Percentiles rank a stretch among this genome's conserved stretches.
These are phyloP conservation scores for Backusella macrospora DNA, from an alignment of 192 early-diverging fungal species.

Conservation along the genomic window DNA sequence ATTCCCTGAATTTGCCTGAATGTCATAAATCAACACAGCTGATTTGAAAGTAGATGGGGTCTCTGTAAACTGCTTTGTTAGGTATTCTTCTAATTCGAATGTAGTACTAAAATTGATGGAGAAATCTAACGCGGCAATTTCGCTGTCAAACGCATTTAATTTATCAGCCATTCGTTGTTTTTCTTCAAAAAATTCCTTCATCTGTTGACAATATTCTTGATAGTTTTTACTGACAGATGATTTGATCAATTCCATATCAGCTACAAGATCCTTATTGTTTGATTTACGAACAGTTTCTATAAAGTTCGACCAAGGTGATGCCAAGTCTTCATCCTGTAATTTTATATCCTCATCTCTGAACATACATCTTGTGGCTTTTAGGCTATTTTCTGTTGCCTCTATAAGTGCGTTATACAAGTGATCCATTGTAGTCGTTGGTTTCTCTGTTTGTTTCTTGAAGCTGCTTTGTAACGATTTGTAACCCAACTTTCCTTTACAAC, in stretches of 20 bases:
- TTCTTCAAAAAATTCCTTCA: neutral
- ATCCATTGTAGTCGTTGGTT: constrained; percentile 28
- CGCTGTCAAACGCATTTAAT: neutral
- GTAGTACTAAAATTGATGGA: neutral
- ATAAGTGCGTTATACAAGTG: constrained; percentile 7
- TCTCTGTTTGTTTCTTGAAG: neutral
- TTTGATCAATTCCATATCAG: constrained; percentile 17
- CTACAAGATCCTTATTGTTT: neutral
- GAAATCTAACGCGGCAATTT: neutral
- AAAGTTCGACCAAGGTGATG: constrained; percentile 4
- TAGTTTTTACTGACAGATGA: neutral
- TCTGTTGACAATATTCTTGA: neutral
- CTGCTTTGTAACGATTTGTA: neutral
- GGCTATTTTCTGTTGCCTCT: neutral
- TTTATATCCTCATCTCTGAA: constrained; percentile 19
- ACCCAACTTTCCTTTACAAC: neutral
- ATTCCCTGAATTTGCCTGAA: neutral
- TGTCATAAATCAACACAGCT: neutral
- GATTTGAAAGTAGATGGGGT: constrained; percentile 7
- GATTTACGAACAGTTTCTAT: neutral
- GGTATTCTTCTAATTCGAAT: constrained; percentile 24
- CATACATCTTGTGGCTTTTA: neutral
- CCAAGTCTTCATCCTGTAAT: constrained; percentile 7
- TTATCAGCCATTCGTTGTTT: neutral
- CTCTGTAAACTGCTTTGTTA: constrained; percentile 4